A percentile compares a stretch with the other conserved stretches of the same genome.
These are phyloP conservation scores for Termitomyces heimii DNA, from an alignment of 768 basidiomycete species.

Conservation along the genomic window DNA sequence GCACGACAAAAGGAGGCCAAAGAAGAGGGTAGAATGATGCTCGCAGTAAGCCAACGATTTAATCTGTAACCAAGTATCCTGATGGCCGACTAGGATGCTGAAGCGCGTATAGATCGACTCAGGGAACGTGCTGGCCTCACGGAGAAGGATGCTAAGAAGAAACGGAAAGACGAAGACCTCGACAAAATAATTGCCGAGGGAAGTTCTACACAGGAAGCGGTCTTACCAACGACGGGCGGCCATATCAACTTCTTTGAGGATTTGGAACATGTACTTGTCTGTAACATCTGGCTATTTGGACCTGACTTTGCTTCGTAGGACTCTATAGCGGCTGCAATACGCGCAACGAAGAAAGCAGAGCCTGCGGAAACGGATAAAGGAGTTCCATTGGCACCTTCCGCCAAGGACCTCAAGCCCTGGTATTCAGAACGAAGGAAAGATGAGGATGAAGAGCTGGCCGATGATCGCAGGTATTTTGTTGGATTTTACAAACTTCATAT, in stretches of 20 bases:
- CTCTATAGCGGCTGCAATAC: slow-evolving; percentile 38
- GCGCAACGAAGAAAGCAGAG: slow-evolving; percentile 41
- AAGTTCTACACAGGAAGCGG: slow-evolving; percentile 25
- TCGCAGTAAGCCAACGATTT: slow-evolving; percentile 53
- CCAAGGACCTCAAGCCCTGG: slow-evolving; percentile 80
- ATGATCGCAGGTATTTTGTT: slow-evolving; percentile 28
- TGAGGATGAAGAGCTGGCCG: slow-evolving; percentile 13
- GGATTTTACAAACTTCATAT: background rate
- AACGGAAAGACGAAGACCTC: slow-evolving; percentile 30
- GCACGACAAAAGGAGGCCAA: slow-evolving; percentile 59
- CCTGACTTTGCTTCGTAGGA: slow-evolving; percentile 24
- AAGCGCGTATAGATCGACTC: slow-evolving; percentile 65
- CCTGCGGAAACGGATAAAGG: slow-evolving; percentile 62
- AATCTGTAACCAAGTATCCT: slow-evolving; percentile 7
- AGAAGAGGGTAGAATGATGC: slow-evolving; percentile 65
- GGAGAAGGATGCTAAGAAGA: slow-evolving; percentile 25
- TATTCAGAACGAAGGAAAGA: slow-evolving; percentile 36
- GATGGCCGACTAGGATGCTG: slow-evolving; percentile 54
- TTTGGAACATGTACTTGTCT: slow-evolving; percentile 54
- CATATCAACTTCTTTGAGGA: slow-evolving; percentile 87
- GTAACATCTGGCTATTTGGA: too few species aligned
- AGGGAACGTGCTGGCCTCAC: slow-evolving; percentile 51
- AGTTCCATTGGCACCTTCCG: slow-evolving; percentile 64
- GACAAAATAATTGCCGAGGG: slow-evolving; percentile 27
- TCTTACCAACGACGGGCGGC: slow-evolving; percentile 43